Evolutionary conservation across 164 flowering plant species (phyloP).

Genomic region (Hamamelis virginiana): DNA sequence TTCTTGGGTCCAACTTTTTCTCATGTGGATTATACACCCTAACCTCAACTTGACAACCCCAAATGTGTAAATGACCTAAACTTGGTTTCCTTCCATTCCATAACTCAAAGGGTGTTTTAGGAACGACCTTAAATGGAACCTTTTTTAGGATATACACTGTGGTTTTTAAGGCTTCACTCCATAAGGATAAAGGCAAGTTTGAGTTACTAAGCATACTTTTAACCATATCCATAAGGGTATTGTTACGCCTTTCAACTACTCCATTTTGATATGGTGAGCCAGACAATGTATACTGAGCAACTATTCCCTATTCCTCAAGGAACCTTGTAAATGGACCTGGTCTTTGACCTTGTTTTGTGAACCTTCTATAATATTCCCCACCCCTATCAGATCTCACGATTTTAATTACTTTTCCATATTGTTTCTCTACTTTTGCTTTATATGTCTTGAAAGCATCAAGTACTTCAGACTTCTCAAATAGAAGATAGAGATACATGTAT

Average conservation of each 20-base stretch:
- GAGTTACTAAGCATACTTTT: not conserved
- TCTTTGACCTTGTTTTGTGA: not conserved
- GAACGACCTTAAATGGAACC: not conserved
- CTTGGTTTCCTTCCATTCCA: not conserved
- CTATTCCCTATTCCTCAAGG: too few relatives aligned
- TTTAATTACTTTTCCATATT: not conserved
- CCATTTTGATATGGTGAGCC: too few relatives aligned
- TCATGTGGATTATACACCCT: too few relatives aligned
- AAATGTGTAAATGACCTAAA: not conserved
- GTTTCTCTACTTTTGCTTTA: constrained; percentile 4
- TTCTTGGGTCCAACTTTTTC: too few relatives aligned
- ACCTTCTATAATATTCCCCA: not conserved
- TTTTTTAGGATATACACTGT: not conserved
- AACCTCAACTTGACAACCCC: too few relatives aligned
- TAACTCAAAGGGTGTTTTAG: not conserved
- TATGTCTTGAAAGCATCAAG: not conserved
- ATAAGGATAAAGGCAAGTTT: not conserved
- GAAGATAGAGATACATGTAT: too few relatives aligned
- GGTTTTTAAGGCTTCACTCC: not conserved
- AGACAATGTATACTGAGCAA: too few relatives aligned
- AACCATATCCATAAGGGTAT: too few relatives aligned
- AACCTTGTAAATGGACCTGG: not conserved
- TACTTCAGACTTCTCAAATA: too few relatives aligned
- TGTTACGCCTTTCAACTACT: too few relatives aligned
- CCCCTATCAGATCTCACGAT: not conserved